Evolutionary conservation across 306 rosid species (phyloP), one percentile per base, ranked within the genome.

Genomic region (Fagus sylvatica): DNA sequence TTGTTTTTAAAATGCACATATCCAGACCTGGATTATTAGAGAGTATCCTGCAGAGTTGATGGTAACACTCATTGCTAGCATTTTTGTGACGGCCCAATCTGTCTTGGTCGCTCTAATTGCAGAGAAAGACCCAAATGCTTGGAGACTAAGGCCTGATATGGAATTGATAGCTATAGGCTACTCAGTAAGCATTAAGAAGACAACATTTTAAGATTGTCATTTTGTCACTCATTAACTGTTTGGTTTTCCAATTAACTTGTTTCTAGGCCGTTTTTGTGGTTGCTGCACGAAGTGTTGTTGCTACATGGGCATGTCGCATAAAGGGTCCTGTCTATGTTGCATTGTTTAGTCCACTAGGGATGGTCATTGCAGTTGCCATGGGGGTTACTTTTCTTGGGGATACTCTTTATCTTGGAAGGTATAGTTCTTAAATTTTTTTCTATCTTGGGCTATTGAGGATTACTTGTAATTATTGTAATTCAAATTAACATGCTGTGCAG

Each of bases 261-360:
- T 74, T 77, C 64, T 60, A 89, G 89, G 93, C 86, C 54, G 66
- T 79, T 16, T 86, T 82, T 42, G 13, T 68, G 62, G 51, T 80
- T 17, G 33, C 86, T 11, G 5, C 77, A 22, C 68, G 84, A 51
- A 76, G 71, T 77, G 74, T 82, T 28, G 64, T 80, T 4, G 0
- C 0, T 32, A 0, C 60, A 48, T 84, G 89, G 89, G 90, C 86
- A 51, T 33, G 75, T 33, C 81, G 87, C 0, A 84, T 69, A 81
- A 84, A 84, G 69, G 93, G 90, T 13, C 85, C 93, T 53, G 32
- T 84, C 49, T 86, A 49, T 76, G 90, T 80, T 36, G 80, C 93
- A 2, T 84, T 82, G 81, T 86, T 86, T 43, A 73, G 0, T 4
- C 93, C 90, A 28, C 62, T 87, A 17, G 83, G 84, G 22, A 60